Evolutionary conservation across 2,329 filamentous ascomycete species (phyloP).

Genomic region (Lachnellula cervina): DNA sequence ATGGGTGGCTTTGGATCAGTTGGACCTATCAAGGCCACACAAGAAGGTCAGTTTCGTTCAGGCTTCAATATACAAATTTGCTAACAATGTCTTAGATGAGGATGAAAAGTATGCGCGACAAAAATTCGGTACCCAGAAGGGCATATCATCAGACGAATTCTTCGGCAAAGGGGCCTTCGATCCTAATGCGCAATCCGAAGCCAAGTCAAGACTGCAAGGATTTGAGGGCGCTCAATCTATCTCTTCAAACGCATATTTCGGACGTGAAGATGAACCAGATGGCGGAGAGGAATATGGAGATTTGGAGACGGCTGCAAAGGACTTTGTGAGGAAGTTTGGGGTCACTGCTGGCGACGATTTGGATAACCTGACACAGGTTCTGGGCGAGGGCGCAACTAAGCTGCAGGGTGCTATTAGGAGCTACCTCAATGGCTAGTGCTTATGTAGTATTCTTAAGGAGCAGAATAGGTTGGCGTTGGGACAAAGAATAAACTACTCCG

Average conservation of each 20-base stretch:
- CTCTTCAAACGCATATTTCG: slow-evolving; percentile 96
- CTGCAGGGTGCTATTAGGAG: slow-evolving; percentile 71
- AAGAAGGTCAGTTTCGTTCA: slow-evolving; percentile 51
- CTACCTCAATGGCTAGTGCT: slow-evolving; percentile 54
- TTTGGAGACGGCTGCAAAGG: slow-evolving; percentile 87
- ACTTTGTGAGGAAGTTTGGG: slow-evolving; percentile 92
- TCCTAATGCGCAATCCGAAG: slow-evolving; percentile 72
- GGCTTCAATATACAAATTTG: neutral
- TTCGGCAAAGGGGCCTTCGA: slow-evolving; percentile 90
- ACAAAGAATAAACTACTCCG: neutral
- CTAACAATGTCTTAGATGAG: slow-evolving; percentile 52
- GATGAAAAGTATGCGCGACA: slow-evolving; percentile 76
- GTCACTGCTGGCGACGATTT: slow-evolving; percentile 94
- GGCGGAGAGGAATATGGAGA: slow-evolving; percentile 78
- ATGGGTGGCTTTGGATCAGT: slow-evolving; percentile 84
- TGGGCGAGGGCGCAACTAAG: slow-evolving; percentile 80
- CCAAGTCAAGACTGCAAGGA: slow-evolving; percentile 79
- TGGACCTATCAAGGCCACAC: slow-evolving; percentile 64
- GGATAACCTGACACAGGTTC: slow-evolving; percentile 76
- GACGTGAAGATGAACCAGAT: slow-evolving; percentile 78
- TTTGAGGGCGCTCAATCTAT: slow-evolving; percentile 92
- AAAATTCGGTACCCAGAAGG: slow-evolving; percentile 91
- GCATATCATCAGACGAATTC: slow-evolving; percentile 97
- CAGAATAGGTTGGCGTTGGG: slow-evolving; percentile 12
- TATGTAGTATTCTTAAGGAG: neutral